Evolutionary conservation across 495 filamentous ascomycete species (phyloP).

Genomic region (Aspergillus bertholletiae): DNA sequence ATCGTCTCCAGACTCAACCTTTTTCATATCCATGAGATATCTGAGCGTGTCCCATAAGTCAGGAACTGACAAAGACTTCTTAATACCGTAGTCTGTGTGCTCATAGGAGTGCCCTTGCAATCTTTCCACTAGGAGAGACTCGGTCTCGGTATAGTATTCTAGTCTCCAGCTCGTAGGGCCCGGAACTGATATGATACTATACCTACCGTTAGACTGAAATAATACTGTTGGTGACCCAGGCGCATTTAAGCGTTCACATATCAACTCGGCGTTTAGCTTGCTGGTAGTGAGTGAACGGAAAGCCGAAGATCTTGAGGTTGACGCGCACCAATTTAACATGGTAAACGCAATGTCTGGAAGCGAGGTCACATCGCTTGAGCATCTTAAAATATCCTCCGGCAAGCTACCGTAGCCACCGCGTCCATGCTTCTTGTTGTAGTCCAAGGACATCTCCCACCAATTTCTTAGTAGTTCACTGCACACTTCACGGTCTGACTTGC

Average conservation of each 20-base stretch:
- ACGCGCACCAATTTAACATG: constrained; percentile 35
- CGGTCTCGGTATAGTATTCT: constrained; percentile 30
- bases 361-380: constrained; percentile 14
- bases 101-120: constrained; percentile 4
- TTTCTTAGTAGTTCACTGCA: constrained; percentile 64
- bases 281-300: constrained; percentile 22
- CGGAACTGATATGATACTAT: constrained; percentile 40
- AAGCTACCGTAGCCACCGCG: constrained; percentile 28
- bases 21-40: constrained; percentile 53
- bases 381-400: constrained; percentile 23
- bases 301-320: constrained; percentile 25
- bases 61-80: constrained; percentile 24
- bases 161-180: constrained; percentile 40
- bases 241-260: constrained; percentile 35
- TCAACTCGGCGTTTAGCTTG: constrained; percentile 25
- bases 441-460: constrained; percentile 61
- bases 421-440: constrained; percentile 34
- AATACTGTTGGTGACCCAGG: constrained; percentile 36
- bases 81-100: constrained; percentile 1
- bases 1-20: constrained; percentile 35
- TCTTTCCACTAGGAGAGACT: constrained; percentile 23
- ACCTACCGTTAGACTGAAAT: constrained; percentile 41
- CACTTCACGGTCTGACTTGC: constrained; percentile 70
- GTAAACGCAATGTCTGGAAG: constrained; percentile 30
- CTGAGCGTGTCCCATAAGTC: constrained; percentile 42